Conservation (phyloP, 208 protist genomes). For the Vickermania ingenoplastis region DNA sequence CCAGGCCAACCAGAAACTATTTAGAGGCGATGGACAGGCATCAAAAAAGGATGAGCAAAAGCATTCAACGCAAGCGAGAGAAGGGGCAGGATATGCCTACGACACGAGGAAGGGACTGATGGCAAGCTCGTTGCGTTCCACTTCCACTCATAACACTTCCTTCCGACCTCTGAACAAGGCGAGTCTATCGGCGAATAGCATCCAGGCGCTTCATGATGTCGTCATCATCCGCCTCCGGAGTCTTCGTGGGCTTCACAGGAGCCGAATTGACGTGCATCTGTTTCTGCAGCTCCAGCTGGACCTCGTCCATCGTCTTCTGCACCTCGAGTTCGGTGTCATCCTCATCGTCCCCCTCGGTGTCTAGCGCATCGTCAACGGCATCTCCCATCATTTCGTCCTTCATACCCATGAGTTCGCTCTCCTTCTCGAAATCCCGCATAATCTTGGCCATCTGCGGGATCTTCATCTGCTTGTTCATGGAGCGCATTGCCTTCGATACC, state of each 20-base stretch:
- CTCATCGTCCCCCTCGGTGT: conserved; percentile 88
- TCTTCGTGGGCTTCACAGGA: conserved; percentile 11
- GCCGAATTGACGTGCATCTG: conserved; percentile 60
- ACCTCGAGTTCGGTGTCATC: conserved; percentile 86
- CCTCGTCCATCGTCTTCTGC: conserved; percentile 88
- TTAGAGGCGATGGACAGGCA: too few relatives aligned
- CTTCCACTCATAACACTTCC: too few relatives aligned
- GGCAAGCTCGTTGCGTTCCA: too few relatives aligned
- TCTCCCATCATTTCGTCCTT: conserved; percentile 99
- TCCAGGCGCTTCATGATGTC: conserved; percentile 36
- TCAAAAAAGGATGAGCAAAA: too few relatives aligned
- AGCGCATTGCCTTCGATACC: conserved; percentile 83
- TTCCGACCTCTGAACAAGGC: too few relatives aligned
- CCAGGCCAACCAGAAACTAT: too few relatives aligned
- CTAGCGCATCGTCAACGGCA: conserved; percentile 86
- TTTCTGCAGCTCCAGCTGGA: conserved; percentile 77
- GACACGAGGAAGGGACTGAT: too few relatives aligned
- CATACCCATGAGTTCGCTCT: conserved; percentile 97
- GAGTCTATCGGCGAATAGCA: conserved; percentile 55
- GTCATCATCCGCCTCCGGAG: conserved; percentile 62
- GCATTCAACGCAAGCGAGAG: too few relatives aligned
- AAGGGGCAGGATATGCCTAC: too few relatives aligned
- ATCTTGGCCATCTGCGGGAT: conserved; percentile 95
- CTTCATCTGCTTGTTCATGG: conserved; percentile 97
- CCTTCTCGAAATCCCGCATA: conserved; percentile 97